Evolutionary conservation across 139 green algal genomes (phyloP).

Genomic region (Ettlia oleoabundans): DNA sequence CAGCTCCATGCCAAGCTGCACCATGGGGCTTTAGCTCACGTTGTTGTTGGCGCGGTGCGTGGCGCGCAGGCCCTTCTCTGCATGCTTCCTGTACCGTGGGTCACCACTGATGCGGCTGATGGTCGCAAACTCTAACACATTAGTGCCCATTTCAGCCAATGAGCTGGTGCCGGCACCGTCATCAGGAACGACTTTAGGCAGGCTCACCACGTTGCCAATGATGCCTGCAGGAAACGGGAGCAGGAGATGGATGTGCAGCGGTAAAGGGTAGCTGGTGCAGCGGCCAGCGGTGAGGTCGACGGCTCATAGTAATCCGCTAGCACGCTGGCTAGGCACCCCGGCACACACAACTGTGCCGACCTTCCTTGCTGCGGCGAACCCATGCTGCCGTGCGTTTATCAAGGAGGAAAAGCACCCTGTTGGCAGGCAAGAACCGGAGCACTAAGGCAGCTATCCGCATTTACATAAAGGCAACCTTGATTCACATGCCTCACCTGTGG

Average conservation of each 20-base stretch:
- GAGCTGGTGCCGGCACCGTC: background rate
- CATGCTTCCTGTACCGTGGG: conserved; percentile 37
- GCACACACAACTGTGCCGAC: no score
- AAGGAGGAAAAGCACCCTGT: no score
- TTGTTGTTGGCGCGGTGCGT: conserved; percentile 32
- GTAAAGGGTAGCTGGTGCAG: background rate
- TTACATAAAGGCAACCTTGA: background rate
- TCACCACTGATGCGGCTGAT: conserved; percentile 68
- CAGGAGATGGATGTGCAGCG: background rate
- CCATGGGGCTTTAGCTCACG: background rate
- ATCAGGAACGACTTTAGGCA: background rate
- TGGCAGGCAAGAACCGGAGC: no score
- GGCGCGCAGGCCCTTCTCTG: conserved; percentile 38
- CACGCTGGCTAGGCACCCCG: no score
- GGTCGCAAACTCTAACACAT: conserved; percentile 80
- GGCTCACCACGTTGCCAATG: conserved; percentile 51
- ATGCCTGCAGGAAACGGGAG: conserved; percentile 44
- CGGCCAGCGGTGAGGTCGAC: no score
- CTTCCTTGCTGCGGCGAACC: no score
- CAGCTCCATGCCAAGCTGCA: background rate
- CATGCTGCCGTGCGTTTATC: no score
- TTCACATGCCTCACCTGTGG: conserved; percentile 20
- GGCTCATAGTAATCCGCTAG: no score
- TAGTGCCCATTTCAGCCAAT: conserved; percentile 56
- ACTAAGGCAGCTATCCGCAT: no score